Conservation (phyloP, 371 early-diverging fungal genomes). For the Syncephalastrum racemosum region DNA sequence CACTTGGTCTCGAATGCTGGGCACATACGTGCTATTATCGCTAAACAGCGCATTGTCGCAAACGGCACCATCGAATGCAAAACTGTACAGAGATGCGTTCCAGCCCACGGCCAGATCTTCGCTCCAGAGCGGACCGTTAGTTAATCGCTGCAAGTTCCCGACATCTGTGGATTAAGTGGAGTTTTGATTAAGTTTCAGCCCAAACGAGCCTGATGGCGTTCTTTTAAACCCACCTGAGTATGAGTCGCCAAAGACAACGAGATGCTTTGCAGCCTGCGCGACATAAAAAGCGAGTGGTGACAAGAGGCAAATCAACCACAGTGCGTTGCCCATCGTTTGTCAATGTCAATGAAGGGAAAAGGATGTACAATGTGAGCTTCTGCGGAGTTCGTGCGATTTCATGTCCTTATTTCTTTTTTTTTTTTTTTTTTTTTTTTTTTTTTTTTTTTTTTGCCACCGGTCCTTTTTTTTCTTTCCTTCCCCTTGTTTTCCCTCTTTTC, state of each 20-base stretch:
- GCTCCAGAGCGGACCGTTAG: slow-evolving; percentile 52
- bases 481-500: too few species aligned
- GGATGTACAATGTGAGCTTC: too few species aligned
- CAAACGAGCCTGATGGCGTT: not conserved
- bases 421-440: too few species aligned
- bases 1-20: slow-evolving; percentile 44
- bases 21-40: slow-evolving; percentile 14
- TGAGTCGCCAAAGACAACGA: slow-evolving; percentile 52
- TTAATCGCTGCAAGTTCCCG: slow-evolving; percentile 36
- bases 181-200: not conserved
- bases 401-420: too few species aligned
- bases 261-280: slow-evolving; percentile 17
- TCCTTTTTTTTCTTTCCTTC: too few species aligned
- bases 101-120: slow-evolving; percentile 45
- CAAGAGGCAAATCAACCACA: too few species aligned
- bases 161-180: slow-evolving; percentile 18
- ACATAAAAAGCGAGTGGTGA: too few species aligned
- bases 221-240: slow-evolving; percentile 26
- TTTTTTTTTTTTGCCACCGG: too few species aligned
- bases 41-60: slow-evolving; percentile 31
- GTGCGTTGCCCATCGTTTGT: too few species aligned
- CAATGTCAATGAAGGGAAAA: too few species aligned
- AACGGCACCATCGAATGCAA: slow-evolving; percentile 46
- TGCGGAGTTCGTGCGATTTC: too few species aligned
- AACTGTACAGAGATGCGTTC: slow-evolving; percentile 40